Base-by-base conservation (phyloP, 2,329 filamentous ascomycete species). In the Fusarium veterinarium region DNA sequence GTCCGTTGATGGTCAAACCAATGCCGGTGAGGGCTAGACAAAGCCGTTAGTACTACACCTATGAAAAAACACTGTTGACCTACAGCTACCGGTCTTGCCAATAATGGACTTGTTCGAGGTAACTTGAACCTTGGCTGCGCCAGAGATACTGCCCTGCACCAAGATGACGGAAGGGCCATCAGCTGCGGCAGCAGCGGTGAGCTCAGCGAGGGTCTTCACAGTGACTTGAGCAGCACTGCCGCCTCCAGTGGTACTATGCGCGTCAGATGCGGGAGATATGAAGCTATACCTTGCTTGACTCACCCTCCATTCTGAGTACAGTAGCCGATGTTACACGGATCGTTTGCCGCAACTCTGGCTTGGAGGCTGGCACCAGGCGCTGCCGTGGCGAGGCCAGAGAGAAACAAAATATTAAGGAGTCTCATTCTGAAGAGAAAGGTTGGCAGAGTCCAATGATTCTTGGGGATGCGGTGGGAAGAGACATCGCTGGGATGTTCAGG, bases 91-190 rank as follows among this genome's bases (percentile, higher is more conserved):
- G 0, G 59, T 31, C 55, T 71, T 74, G 5, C 75, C 75, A 10
- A 77, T 73, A 19, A 77, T 75, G 5, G 75, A 69, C 41, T 77
- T 77, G 38, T 77, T 55, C 1, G 75, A 76, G 23, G 66, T 67
- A 11, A 77, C 67, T 14, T 75, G 73, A 0, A 77, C 75, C n/a
- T 77, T 76, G 14, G 75, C 71, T 19, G 73, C 71, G 0, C 75
- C 75, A 3, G 73, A 73, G 12, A 77, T 77, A 20, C 42, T 64
- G 13, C 75, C 75, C 23, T 77, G 51, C 1, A 77, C 71, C 3
- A 75, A 33, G 17, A 77, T 73, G 20, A 77, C 64, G 3, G 64
- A 53, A 5, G 67, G 40, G 0, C 73, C 73, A 6, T 49, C 53
- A 0, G 69, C 69, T 12, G 45, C 66, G 2, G 73, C 75, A 5